A percentile compares a stretch with the other conserved stretches of the same genome.
Conservation (phyloP, 192 early-diverging fungal species). For the Tieghemiomyces parasiticus region DNA sequence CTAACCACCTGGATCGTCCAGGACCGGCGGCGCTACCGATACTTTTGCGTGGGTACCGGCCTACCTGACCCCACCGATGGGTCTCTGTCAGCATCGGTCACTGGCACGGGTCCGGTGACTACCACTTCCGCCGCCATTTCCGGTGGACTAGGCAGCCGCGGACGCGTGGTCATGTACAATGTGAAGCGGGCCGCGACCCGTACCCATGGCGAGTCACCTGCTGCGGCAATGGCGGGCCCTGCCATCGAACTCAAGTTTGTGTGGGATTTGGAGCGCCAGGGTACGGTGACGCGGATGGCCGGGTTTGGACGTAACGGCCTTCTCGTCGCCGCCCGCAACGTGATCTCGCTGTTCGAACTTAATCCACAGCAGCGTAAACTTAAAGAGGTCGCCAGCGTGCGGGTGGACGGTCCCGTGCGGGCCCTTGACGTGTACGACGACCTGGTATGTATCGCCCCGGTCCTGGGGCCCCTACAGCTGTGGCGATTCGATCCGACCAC, state of each 20-base stretch:
- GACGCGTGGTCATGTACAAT: constrained; percentile 10
- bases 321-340: background rate
- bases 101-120: background rate
- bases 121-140: background rate
- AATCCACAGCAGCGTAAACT: background rate
- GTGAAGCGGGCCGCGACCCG: background rate
- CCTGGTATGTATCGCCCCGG: background rate
- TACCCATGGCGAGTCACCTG: too few species aligned
- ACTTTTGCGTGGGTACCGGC: constrained; percentile 9
- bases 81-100: background rate
- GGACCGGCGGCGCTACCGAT: background rate
- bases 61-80: background rate
- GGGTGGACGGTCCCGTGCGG: background rate
- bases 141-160: background rate
- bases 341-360: background rate
- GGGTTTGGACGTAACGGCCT: background rate
- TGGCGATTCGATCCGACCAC: background rate
- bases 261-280: constrained; percentile 8
- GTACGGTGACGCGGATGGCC: constrained; percentile 5
- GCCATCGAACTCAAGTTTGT: background rate
- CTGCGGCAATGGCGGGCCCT: too few species aligned
- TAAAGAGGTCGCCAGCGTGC: background rate
- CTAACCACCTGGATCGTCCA: background rate
- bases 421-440: background rate
- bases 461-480: background rate